phyloP scores from a whole-genome alignment of 2,329 filamentous ascomycete species.

The Polytolypa hystricis region DNA sequence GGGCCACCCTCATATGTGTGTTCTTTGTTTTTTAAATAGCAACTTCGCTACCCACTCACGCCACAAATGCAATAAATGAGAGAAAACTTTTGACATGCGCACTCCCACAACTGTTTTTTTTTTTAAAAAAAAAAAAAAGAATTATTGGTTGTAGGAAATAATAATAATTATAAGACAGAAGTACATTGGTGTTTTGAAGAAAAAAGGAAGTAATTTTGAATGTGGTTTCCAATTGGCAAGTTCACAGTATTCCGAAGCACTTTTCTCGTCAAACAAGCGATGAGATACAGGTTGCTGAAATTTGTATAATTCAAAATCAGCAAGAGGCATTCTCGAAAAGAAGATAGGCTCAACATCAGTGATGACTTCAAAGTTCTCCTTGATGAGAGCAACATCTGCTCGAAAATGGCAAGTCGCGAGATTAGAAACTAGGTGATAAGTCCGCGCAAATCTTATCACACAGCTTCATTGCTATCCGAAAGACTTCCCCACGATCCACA shows the following conservation, averaged over 20 bases:
- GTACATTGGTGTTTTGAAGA: no score
- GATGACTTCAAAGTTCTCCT: conserved; percentile 1
- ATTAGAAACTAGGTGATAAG: conserved; percentile 1
- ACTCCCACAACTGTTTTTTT: no score
- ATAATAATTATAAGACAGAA: no score
- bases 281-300: neutral
- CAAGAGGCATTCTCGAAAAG: conserved; percentile 1
- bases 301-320: neutral
- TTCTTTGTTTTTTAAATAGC: no score
- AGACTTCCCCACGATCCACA: neutral
- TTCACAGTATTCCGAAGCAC: neutral
- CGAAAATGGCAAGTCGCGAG: neutral
- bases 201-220: no score
- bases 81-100: no score
- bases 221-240: neutral
- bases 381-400: neutral
- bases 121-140: no score
- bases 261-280: neutral
- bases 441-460: conserved; percentile 3
- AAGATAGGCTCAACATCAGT: no score
- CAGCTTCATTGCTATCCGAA: neutral
- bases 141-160: no score
- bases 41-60: no score
- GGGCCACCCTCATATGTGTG: no score
- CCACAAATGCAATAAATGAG: no score